Percentiles rank a stretch among this genome's conserved stretches.
phyloP scores from a whole-genome alignment of 768 basidiomycete species.

The Tulasnella calospora region DNA sequence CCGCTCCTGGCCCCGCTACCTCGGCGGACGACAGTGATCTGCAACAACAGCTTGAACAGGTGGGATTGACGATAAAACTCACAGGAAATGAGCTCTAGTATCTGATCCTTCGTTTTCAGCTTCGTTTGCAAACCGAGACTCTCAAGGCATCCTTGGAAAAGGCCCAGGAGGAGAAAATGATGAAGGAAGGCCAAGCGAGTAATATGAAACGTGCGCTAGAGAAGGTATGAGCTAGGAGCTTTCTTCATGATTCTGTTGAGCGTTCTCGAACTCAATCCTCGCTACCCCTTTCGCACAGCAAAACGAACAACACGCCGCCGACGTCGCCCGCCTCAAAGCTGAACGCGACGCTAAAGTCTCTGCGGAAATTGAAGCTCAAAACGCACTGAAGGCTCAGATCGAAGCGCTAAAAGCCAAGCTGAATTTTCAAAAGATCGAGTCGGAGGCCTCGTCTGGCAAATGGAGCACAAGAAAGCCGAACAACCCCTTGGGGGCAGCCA shows the following conservation, averaged over 20 bases:
- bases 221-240: neutral
- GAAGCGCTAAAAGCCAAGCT: slow-evolving; percentile 14
- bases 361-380: neutral
- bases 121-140: slow-evolving; percentile 9
- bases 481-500: neutral
- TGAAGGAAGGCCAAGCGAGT: slow-evolving; percentile 24
- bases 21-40: neutral
- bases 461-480: slow-evolving; percentile 15
- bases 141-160: slow-evolving; percentile 14
- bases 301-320: slow-evolving; percentile 3
- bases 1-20: neutral
- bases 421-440: slow-evolving; percentile 16
- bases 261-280: neutral
- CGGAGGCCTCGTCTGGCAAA: slow-evolving; percentile 5
- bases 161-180: neutral
- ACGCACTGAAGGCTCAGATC: slow-evolving; percentile 5
- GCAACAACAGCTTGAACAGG: neutral
- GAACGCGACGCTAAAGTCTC: slow-evolving; percentile 16
- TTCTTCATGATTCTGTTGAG: neutral
- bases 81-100: neutral
- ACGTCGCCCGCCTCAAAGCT: slow-evolving; percentile 8
- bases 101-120: neutral
- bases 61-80: neutral
- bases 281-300: slow-evolving; percentile 1
- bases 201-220: slow-evolving; percentile 21